Base-by-base conservation (phyloP, 2,329 filamentous ascomycete species). In the Pseudocercospora fijiensis region DNA sequence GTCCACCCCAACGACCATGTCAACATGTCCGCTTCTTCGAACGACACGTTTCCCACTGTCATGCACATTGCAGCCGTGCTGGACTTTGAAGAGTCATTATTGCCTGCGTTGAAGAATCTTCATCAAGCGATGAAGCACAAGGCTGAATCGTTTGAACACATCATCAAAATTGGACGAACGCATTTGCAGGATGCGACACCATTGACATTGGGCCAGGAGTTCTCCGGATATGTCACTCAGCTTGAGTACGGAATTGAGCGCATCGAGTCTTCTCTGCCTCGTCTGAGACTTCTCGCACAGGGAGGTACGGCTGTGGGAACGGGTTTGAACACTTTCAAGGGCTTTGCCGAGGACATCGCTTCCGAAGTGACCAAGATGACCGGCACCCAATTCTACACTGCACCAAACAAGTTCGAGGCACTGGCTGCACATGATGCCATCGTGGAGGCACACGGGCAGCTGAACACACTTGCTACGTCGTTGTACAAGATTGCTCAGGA, bases 1-100 rank as follows among this genome's bases (percentile, higher is more conserved):
- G 95, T 99, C 69, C 95, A 99, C 83, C 95, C 95, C 75, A 99
- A 98, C 81, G 95, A 99, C 83, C 95, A 99, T 79, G 95, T 99
- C 80, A 99, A 99, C 87, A 96, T 96, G 88, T 96, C 91, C 70
- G 95, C 95, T 72, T 97, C 92, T 57, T 98, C 95, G 75, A 99
- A 99, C 84, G 95, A 99, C 78, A 97, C 94, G 72, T 99, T 99
- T 87, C 95, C 95, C 47, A 98, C 95, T 70, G 95, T 97, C 77
- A 99, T 99, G 95, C 95, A 98, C 85, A 97, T 99, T 77, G 94
- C 95, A 65, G 94, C 94, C 68, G 93, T 98, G 56, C 86, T 98
- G 65, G 95, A 98, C 79, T 85, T 97, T 65, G 92, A 97, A 82
- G 85, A 89, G 76, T 86, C 89, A 72, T 88, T 99, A 52, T 81